These are phyloP conservation scores for Cudoniella acicularis DNA, from an alignment of 495 filamentous ascomycete genomes.

Conservation along the genomic window DNA sequence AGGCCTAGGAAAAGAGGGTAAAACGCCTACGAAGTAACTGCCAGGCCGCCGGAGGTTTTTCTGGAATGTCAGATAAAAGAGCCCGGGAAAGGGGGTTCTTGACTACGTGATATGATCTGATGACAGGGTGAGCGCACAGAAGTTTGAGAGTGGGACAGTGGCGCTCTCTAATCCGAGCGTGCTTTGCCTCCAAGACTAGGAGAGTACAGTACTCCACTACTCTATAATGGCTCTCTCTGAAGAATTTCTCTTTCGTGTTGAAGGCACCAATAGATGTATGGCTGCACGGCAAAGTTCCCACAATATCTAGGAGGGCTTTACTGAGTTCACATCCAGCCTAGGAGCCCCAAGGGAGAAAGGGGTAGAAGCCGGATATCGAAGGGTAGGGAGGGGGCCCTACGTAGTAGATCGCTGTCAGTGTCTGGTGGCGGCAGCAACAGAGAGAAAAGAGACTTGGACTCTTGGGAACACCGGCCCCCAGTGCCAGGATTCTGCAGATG, in stretches of 20 bases:
- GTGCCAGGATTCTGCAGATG: not conserved
- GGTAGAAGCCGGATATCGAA: not conserved
- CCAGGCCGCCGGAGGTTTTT: not conserved
- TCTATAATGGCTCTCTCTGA: not conserved
- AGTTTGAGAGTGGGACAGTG: constrained; percentile 10
- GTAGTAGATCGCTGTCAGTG: not conserved
- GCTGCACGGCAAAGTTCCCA: not conserved
- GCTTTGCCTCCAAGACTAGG: not conserved
- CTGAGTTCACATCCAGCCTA: not conserved
- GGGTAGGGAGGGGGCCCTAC: not conserved
- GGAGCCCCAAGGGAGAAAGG: not conserved
- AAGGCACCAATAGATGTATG: too few relatives aligned
- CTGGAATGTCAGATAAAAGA: not conserved
- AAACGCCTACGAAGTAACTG: not conserved
- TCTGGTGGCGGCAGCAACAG: not conserved
- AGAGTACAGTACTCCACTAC: not conserved
- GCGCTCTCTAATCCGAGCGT: not conserved
- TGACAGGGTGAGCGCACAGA: constrained; percentile 2
- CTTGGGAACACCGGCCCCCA: not conserved
- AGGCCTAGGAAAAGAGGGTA: not conserved
- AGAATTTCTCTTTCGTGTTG: not conserved
- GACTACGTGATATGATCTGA: constrained; percentile 12
- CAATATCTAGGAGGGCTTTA: not conserved
- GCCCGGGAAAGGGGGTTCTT: not conserved
- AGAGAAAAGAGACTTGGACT: not conserved